Percentiles rank a stretch among this genome's conserved stretches.
These are phyloP conservation scores for Malus asiatica DNA, from an alignment of 306 rosid genomes.

Conservation along the genomic window DNA sequence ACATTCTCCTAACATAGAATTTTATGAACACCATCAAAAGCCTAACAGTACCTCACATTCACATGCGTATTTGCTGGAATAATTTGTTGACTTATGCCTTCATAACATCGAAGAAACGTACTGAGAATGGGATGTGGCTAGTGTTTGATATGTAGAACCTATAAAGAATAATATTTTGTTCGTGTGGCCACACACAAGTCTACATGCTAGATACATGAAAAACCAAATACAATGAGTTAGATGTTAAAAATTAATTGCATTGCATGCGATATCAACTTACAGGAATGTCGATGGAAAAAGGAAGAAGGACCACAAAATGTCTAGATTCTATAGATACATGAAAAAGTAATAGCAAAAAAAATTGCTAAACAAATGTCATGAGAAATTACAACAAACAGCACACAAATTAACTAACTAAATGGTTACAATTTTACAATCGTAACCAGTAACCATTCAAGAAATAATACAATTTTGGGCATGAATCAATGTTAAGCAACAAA, in stretches of 20 bases:
- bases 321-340: neutral
- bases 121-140: neutral
- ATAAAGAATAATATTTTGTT: no score
- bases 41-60: neutral
- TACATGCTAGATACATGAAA: neutral
- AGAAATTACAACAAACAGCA: neutral
- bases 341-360: neutral
- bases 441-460: neutral
- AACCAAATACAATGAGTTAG: neutral
- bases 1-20: neutral
- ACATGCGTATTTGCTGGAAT: neutral
- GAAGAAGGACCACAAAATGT: neutral
- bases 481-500: neutral
- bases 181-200: neutral
- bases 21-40: no score
- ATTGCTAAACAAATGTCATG: neutral
- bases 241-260: no score
- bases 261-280: no score
- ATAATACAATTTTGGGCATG: neutral
- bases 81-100: neutral
- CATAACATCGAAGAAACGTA: neutral
- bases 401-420: neutral
- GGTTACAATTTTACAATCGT: neutral
- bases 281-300: neutral
- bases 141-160: neutral